phyloP scores from a whole-genome alignment of 306 rosid genomes.

The Nissolia schottii region DNA sequence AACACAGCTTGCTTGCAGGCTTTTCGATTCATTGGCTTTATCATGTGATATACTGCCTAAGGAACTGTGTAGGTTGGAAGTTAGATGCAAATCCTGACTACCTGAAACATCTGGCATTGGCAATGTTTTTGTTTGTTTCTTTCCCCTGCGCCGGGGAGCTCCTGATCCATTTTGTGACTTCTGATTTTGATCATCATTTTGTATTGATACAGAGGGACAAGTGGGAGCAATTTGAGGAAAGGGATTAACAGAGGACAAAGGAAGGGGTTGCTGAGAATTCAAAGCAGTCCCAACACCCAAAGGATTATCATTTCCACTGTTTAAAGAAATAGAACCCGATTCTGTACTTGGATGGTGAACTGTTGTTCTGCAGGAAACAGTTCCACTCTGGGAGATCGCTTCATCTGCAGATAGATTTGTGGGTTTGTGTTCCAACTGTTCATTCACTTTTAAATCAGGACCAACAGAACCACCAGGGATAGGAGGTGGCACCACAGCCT shows the following conservation, averaged over 20 bases:
- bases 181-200: conserved; percentile 49
- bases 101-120: conserved; percentile 39
- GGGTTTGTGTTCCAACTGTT: conserved; percentile 44
- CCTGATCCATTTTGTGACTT: conserved; percentile 60
- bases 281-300: conserved; percentile 36
- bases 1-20: conserved; percentile 33
- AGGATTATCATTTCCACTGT: conserved; percentile 26
- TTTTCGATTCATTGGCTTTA: conserved; percentile 28
- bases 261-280: conserved; percentile 42
- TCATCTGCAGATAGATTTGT: conserved; percentile 38
- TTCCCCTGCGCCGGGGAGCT: conserved; percentile 77
- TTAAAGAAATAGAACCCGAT: conserved; percentile 45
- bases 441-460: conserved; percentile 49
- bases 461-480: conserved; percentile 40
- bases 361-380: conserved; percentile 20
- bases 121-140: conserved; percentile 45
- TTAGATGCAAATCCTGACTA: conserved; percentile 40
- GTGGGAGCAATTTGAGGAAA: conserved; percentile 44
- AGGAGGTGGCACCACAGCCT: conserved; percentile 38
- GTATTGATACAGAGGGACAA: conserved; percentile 38
- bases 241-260: conserved; percentile 43
- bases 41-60: conserved; percentile 31
- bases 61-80: conserved; percentile 33
- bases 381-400: conserved; percentile 36
- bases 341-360: conserved; percentile 31